A percentile compares a stretch with the other conserved stretches of the same genome.
These are phyloP conservation scores for Colletotrichum coccodes DNA, from an alignment of 2,329 filamentous ascomycete genomes.

Conservation along the genomic window DNA sequence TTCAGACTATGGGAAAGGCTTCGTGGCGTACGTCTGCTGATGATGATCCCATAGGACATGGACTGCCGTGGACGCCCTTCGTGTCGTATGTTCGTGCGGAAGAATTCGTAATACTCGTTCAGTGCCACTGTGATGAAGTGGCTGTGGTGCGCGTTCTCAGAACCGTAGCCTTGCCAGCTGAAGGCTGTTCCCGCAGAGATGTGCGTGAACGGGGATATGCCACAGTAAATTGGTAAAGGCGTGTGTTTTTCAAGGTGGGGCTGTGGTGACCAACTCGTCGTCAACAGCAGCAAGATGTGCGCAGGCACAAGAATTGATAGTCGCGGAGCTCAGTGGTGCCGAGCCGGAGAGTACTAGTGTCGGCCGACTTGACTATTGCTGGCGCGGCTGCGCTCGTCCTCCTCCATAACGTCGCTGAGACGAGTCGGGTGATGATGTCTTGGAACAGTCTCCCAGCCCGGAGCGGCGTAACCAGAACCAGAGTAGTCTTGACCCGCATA, in stretches of 20 bases:
- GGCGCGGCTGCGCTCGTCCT: slow-evolving; percentile 82
- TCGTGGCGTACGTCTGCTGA: neutral
- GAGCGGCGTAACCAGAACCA: slow-evolving; percentile 72
- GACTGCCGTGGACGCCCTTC: neutral
- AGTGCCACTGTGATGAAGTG: neutral
- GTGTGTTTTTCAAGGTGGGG: neutral
- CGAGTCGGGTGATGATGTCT: slow-evolving; percentile 89
- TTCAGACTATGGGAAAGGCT: neutral
- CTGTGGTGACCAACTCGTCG: neutral
- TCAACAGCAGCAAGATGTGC: neutral
- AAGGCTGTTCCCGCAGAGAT: neutral
- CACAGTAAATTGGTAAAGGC: neutral
- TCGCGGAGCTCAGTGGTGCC: neutral
- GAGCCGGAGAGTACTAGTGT: slow-evolving; percentile 11
- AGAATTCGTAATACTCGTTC: slow-evolving; percentile 13
- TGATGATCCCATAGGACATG: neutral
- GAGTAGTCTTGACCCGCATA: slow-evolving; percentile 66
- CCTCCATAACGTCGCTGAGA: slow-evolving; percentile 87
- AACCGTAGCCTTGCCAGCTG: neutral
- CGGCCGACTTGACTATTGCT: slow-evolving; percentile 67
- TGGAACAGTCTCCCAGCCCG: slow-evolving; percentile 80
- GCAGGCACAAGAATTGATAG: neutral
- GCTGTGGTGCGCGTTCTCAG: neutral
- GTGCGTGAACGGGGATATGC: neutral
- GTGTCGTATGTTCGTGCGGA: neutral